phyloP scores from a whole-genome alignment of 139 green algal genomes.

The Picochlorum costavermella region DNA sequence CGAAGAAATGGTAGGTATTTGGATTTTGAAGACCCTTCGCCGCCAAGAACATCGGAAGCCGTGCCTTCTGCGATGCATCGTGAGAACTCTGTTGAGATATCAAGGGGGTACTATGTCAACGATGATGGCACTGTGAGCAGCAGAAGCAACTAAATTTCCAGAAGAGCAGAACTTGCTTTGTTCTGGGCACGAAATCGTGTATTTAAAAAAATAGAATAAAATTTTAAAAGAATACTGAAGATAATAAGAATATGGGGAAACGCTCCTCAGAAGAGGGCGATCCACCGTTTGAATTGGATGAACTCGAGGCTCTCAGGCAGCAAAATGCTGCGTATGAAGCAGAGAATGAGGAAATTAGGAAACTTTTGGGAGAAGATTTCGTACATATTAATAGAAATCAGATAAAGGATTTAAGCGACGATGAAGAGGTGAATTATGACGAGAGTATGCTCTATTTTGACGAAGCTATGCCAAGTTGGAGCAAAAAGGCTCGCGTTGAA shows the following conservation, averaged over 20 bases:
- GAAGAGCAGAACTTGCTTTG: no score
- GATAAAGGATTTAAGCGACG: not conserved
- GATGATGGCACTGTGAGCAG: constrained; percentile 8
- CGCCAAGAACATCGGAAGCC: constrained; percentile 1
- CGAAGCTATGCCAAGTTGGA: not conserved
- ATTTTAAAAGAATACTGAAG: no score
- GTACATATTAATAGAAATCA: not conserved
- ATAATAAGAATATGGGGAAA: no score
- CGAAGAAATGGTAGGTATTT: constrained; percentile 35
- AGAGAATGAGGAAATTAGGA: not conserved
- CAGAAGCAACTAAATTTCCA: no score
- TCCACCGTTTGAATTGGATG: not conserved
- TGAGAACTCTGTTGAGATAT: not conserved
- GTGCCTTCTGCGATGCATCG: no score
- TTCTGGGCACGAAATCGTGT: no score
- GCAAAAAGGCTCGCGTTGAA: not conserved
- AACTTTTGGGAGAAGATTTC: constrained; percentile 2
- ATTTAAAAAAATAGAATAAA: no score
- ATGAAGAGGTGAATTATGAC: not conserved
- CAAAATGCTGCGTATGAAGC: constrained; percentile 5
- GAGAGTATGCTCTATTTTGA: no score
- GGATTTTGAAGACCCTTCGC: constrained; percentile 2
- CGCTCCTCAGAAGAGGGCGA: no score
- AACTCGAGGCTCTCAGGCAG: not conserved
- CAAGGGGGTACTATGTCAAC: not conserved